Conservation (phyloP, 129 eudicot genomes). For the Flaveria trinervia region DNA sequence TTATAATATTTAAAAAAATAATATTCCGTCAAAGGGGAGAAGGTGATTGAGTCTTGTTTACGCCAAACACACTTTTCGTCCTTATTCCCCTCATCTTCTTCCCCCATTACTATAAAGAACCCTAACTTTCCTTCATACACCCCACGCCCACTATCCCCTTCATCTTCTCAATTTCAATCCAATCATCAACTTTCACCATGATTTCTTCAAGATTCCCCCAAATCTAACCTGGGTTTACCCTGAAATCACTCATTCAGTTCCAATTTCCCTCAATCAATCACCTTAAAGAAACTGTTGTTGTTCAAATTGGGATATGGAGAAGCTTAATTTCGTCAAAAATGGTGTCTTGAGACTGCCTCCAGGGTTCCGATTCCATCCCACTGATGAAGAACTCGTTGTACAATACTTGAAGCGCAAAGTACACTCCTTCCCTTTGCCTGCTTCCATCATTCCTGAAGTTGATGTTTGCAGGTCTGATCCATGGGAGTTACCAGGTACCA, state of each 20-base stretch:
- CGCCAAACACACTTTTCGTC: constrained; percentile 62
- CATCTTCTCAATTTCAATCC: background rate
- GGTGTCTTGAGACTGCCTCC: constrained; percentile 71
- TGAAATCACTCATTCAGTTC: background rate
- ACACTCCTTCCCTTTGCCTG: constrained; percentile 44
- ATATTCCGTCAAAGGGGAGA: constrained; percentile 53
- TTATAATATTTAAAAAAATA: background rate
- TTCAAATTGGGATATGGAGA: constrained; percentile 16
- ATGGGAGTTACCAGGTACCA: constrained; percentile 45
- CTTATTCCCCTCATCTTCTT: constrained; percentile 42
- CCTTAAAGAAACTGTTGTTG: background rate
- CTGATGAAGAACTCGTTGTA: constrained; percentile 50
- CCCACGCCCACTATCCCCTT: constrained; percentile 2
- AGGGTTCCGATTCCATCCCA: constrained; percentile 51
- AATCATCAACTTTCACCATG: background rate
- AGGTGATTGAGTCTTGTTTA: constrained; percentile 77
- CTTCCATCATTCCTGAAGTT: constrained; percentile 43
- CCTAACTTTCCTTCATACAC: constrained; percentile 47
- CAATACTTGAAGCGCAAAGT: constrained; percentile 48
- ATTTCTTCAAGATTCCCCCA: background rate
- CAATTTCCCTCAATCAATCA: background rate
- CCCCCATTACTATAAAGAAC: constrained; percentile 44
- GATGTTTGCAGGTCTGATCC: constrained; percentile 43
- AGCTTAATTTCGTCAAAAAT: constrained; percentile 27
- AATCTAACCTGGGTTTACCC: no score